These are phyloP conservation scores for Astragalus membranaceus DNA, from an alignment of 306 rosid genomes.

Conservation along the genomic window DNA sequence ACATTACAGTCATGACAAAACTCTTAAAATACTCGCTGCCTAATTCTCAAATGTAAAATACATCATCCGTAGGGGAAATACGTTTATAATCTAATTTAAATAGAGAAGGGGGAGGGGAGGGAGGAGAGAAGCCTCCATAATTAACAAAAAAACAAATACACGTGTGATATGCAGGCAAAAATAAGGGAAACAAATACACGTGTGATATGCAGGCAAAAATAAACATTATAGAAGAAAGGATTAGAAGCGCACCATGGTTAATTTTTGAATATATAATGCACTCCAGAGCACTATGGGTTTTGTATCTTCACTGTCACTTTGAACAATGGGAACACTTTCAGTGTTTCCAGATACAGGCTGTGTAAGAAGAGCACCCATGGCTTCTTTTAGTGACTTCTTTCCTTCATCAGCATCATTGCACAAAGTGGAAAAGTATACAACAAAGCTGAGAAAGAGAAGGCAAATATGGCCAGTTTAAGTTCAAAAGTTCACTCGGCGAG, in stretches of 20 bases:
- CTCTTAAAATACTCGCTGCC: neutral
- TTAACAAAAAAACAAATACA: neutral
- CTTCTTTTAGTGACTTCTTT: slow-evolving; percentile 49
- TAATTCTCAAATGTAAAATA: neutral
- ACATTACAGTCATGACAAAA: neutral
- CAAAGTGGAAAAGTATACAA: slow-evolving; percentile 61
- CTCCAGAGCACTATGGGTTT: slow-evolving; percentile 73
- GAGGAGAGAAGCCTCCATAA: neutral
- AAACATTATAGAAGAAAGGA: slow-evolving; percentile 4
- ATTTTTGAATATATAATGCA: slow-evolving; percentile 67
- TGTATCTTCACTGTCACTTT: slow-evolving; percentile 38
- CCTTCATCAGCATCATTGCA: slow-evolving; percentile 70
- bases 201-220: slow-evolving; percentile 13
- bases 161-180: slow-evolving; percentile 14
- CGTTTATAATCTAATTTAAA: neutral
- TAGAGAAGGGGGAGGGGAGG: neutral
- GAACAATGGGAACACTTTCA: slow-evolving; percentile 39
- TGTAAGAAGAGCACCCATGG: slow-evolving; percentile 53
- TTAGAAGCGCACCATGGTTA: slow-evolving; percentile 44
- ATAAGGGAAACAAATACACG: neutral
- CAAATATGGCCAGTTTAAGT: slow-evolving; percentile 20
- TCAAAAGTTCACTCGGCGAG: slow-evolving; percentile 13
- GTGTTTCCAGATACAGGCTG: slow-evolving; percentile 42
- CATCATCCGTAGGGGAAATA: neutral
- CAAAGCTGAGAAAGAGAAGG: slow-evolving; percentile 47